These are phyloP conservation scores for Eleusine indica DNA, from an alignment of 176 grass and related monocot species.

Conservation along the genomic window DNA sequence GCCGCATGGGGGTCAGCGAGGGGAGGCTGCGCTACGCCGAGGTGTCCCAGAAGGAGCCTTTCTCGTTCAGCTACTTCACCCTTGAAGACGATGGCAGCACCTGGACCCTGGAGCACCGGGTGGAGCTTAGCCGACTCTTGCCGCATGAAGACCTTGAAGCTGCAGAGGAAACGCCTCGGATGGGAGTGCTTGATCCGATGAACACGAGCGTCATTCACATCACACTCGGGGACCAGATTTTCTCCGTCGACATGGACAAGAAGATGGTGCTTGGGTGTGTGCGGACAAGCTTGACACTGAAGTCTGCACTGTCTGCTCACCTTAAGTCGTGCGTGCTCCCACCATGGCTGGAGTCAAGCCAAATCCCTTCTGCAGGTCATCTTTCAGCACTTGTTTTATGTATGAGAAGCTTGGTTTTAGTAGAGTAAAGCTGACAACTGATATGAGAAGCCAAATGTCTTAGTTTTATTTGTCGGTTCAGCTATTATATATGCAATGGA, in stretches of 20 bases:
- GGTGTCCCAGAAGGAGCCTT: constrained; percentile 32
- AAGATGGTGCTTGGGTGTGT: background rate
- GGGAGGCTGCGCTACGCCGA: constrained; percentile 40
- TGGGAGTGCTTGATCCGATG: constrained; percentile 27
- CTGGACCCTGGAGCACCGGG: constrained; percentile 35
- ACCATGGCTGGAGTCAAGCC: constrained; percentile 32
- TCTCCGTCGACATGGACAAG: constrained; percentile 35
- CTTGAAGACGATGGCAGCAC: background rate
- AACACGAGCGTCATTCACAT: constrained; percentile 27
- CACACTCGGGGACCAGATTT: background rate
- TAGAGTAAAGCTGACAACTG: background rate
- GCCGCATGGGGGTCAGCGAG: constrained; percentile 27
- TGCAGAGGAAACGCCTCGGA: constrained; percentile 3
- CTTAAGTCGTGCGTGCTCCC: constrained; percentile 19
- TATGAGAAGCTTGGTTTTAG: background rate
- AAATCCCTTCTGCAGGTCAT: constrained; percentile 32
- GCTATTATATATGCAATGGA: background rate
- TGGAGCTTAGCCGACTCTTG: constrained; percentile 12
- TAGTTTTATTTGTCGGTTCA: too few species aligned
- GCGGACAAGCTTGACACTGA: too few species aligned
- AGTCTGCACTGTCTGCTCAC: background rate
- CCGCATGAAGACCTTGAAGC: background rate
- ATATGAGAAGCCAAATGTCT: background rate
- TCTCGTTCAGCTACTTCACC: constrained; percentile 32
- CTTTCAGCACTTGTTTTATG: background rate